These are phyloP conservation scores for Articulospora tetracladia DNA, from an alignment of 495 filamentous ascomycete genomes.

Conservation along the genomic window DNA sequence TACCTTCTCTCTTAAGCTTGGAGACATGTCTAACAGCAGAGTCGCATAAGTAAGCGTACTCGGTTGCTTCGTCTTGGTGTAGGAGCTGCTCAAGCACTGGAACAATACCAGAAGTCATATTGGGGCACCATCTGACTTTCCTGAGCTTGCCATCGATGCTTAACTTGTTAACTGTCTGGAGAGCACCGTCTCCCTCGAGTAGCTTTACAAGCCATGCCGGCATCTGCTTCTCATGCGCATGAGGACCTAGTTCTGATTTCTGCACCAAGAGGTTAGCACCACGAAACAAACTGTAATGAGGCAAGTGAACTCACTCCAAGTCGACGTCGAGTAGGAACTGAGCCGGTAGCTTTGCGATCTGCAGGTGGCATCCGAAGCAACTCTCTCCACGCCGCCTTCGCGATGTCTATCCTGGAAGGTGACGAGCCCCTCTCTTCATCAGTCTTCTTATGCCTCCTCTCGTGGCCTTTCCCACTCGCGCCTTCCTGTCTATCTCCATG, in stretches of 20 bases:
- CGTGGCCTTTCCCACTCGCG: not conserved
- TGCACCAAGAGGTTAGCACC: constrained; percentile 31
- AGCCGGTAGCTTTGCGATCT: constrained; percentile 7
- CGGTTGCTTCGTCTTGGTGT: constrained; percentile 56
- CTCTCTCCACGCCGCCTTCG: constrained; percentile 21
- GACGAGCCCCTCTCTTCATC: not conserved
- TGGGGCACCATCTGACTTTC: constrained; percentile 47
- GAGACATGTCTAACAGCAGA: constrained; percentile 73
- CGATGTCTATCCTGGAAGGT: not conserved
- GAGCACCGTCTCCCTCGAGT: constrained; percentile 60
- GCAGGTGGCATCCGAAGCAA: constrained; percentile 26
- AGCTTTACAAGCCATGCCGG: constrained; percentile 69
- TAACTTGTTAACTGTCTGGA: constrained; percentile 52
- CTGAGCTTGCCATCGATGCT: constrained; percentile 44
- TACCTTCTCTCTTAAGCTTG: constrained; percentile 68
- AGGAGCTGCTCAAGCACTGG: constrained; percentile 70
- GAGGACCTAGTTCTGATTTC: constrained; percentile 71
- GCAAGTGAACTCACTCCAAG: constrained; percentile 22
- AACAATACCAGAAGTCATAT: constrained; percentile 65
- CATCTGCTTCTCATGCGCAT: constrained; percentile 87
- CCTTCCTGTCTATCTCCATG: not conserved
- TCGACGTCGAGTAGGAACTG: constrained; percentile 1
- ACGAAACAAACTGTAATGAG: constrained; percentile 15
- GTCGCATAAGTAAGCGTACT: constrained; percentile 76
- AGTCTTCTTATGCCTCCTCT: not conserved